Conservation (phyloP, 495 filamentous ascomycete genomes). For the Penicillium roqueforti region DNA sequence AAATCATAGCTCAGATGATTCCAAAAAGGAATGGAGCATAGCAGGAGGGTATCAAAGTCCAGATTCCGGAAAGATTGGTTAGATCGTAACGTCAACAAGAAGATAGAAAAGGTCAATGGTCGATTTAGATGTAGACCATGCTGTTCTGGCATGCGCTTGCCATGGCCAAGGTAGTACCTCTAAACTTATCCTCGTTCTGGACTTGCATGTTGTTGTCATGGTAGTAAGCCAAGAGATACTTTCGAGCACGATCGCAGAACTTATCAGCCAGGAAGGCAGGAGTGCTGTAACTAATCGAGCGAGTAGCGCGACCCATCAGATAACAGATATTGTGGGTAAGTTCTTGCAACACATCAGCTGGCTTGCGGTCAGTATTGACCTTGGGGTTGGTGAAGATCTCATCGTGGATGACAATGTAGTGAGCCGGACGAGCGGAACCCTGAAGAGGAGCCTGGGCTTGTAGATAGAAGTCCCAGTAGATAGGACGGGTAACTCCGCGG, state of each 20-base stretch:
- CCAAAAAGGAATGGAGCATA: neutral
- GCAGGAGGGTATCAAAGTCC: neutral
- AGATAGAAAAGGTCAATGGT: neutral
- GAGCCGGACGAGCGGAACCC: slow-evolving; percentile 71
- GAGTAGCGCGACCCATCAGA: slow-evolving; percentile 71
- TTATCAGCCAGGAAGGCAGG: slow-evolving; percentile 73
- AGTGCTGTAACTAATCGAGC: slow-evolving; percentile 67
- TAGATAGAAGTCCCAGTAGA: slow-evolving; percentile 73
- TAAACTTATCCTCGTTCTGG: neutral
- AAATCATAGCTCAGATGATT: neutral
- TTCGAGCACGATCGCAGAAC: slow-evolving; percentile 63
- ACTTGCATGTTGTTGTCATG: neutral
- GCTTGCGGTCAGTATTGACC: slow-evolving; percentile 24
- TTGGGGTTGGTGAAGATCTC: slow-evolving; percentile 53
- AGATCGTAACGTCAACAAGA: neutral
- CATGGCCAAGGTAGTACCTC: neutral
- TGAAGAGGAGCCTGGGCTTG: slow-evolving; percentile 75
- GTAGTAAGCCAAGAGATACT: slow-evolving; percentile 46
- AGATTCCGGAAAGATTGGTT: neutral
- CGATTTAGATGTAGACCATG: slow-evolving; percentile 10
- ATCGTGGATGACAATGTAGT: slow-evolving; percentile 70
- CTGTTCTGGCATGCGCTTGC: neutral
- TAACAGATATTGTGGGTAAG: slow-evolving; percentile 72
- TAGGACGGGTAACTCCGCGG: slow-evolving; percentile 67
- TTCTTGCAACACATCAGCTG: slow-evolving; percentile 52